phyloP scores from a whole-genome alignment of 2,329 filamentous ascomycete species.

The Colletotrichum caudatum region DNA sequence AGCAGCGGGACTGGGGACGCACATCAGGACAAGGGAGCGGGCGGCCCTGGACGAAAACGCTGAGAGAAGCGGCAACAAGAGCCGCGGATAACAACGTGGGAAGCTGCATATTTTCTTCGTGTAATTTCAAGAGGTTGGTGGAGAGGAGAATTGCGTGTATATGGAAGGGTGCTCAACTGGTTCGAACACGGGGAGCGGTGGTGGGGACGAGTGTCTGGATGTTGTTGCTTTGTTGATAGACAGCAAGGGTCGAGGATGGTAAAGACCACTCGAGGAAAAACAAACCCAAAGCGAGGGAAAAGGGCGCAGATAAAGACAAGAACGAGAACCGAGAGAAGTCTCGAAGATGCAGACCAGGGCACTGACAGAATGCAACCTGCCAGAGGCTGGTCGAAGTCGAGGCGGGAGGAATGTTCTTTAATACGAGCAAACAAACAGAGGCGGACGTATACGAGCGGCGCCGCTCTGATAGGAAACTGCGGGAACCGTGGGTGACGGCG shows the following conservation, averaged over 20 bases:
- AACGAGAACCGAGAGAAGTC: slow-evolving; percentile 11
- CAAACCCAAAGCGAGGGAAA: slow-evolving; percentile 6
- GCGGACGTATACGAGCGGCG: slow-evolving; percentile 10
- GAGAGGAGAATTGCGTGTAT: background rate
- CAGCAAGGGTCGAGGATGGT: background rate
- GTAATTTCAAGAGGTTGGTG: background rate
- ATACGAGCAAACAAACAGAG: slow-evolving; percentile 31
- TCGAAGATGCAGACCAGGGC: slow-evolving; percentile 11
- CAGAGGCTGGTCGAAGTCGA: background rate
- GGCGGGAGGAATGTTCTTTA: slow-evolving; percentile 33
- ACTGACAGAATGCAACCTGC: slow-evolving; percentile 20
- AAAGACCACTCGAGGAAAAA: background rate
- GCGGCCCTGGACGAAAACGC: slow-evolving; percentile 47
- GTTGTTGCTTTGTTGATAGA: slow-evolving; percentile 9
- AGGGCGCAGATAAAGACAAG: background rate
- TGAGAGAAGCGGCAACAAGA: slow-evolving; percentile 45
- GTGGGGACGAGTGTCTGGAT: background rate
- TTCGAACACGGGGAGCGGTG: background rate
- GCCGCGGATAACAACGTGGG: slow-evolving; percentile 44
- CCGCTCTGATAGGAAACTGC: slow-evolving; percentile 16
- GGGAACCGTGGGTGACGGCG: slow-evolving; percentile 35
- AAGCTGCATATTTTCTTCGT: slow-evolving; percentile 45
- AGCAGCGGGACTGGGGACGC: slow-evolving; percentile 38
- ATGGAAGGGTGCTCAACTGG: background rate
- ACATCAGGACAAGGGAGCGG: slow-evolving; percentile 57